Percentiles rank a stretch among this genome's conserved stretches.
These are phyloP conservation scores for Lipomyces orientalis DNA, from an alignment of 805 yeast species.

Conservation along the genomic window DNA sequence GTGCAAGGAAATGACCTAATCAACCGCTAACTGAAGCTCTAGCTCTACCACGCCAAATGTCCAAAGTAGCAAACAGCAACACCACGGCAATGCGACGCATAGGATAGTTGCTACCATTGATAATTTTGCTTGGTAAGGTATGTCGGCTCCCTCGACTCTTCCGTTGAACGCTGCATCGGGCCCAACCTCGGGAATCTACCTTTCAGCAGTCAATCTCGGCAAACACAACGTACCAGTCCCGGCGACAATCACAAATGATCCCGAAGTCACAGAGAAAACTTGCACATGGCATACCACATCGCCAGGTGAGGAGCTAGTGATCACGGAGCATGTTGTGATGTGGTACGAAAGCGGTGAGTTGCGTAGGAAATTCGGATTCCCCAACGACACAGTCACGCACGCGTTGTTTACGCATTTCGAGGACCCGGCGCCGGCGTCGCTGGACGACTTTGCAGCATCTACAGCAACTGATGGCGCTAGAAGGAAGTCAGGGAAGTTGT, in stretches of 20 bases:
- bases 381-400: slow-evolving; percentile 54
- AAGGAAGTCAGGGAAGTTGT: slow-evolving; percentile 1
- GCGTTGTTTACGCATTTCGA: slow-evolving; percentile 68
- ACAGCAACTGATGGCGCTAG: slow-evolving; percentile 13
- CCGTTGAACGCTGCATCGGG: background rate
- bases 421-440: slow-evolving; percentile 7
- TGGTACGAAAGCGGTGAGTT: slow-evolving; percentile 59
- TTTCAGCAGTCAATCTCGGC: slow-evolving; percentile 1
- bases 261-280: background rate
- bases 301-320: slow-evolving; percentile 46
- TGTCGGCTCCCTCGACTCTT: background rate
- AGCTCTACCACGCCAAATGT: background rate
- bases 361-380: slow-evolving; percentile 56
- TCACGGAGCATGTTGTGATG: slow-evolving; percentile 50
- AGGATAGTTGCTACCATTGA: background rate
- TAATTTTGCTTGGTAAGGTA: background rate
- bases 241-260: slow-evolving; percentile 3
- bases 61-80: background rate
- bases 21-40: too few relatives aligned
- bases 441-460: slow-evolving; percentile 8
- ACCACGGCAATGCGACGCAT: background rate
- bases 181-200: background rate
- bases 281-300: slow-evolving; percentile 1
- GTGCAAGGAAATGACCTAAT: too few relatives aligned
- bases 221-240: background rate